Evolutionary conservation across 345 rosid genomes (phyloP), one percentile per base, ranked within the genome.

Genomic region (Euclidium syriacum): DNA sequence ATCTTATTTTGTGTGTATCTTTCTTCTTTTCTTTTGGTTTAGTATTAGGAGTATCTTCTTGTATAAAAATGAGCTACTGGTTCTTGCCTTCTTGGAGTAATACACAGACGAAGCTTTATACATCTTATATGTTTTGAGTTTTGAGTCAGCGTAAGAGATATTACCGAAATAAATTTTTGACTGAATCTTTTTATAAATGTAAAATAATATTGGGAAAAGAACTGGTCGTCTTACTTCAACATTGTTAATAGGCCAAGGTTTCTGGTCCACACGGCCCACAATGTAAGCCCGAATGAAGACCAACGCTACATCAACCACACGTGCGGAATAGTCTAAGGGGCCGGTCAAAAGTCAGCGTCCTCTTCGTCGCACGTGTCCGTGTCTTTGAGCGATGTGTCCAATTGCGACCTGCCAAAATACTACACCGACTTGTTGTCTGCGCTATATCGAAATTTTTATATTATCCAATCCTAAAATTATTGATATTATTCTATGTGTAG

Each of bases 401-500:
- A 18, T 29, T 35, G 64, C 23, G 33, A 55, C 47, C 46, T 17
- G 52, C 44, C 38, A 54, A 25, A 17, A 43, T 65, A 19, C 15
- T 65, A 33, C 53, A 53, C 70, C 54, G 62, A 33, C 46, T 43
- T 32, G 30, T 17, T 50, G 59, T 52, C 60, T 30, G 62, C 36
- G 61, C 43, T 27, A 65, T 53, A 53, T 33, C 20, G 16, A 64
- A 30, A n/a, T n/a, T 8, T 29, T 32, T 52, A 3, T 15, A 22
- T 4, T 41, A 15, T 22, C 52, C 20, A 11, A 6, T 12, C 19
- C 16, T 8, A 11, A 15, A 19, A 33, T 32, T 32, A 25, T 19
- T 6, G 34, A 19, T 53, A 33, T 32, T 29, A 51, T 32, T n/a
- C n/a, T n/a, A n/a, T n/a, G n/a, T n/a, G n/a, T n/a, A n/a, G n/a